phyloP scores from a whole-genome alignment of 148 eudicot species.

The Euryodendron excelsum region DNA sequence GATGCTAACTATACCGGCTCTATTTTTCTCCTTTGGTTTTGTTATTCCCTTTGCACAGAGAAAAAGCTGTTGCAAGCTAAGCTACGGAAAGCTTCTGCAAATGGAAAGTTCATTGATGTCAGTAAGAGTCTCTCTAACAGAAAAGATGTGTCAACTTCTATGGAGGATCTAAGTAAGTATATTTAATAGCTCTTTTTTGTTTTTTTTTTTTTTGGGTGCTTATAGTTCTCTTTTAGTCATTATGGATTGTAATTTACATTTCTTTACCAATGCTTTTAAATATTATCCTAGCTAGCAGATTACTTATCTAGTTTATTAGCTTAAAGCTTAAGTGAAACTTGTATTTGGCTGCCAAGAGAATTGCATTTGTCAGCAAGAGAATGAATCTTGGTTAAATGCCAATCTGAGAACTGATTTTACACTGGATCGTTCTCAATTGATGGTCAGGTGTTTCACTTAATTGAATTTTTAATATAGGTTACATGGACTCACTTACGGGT shows the following conservation, averaged over 20 bases:
- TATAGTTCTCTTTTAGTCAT: neutral
- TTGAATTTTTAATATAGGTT: too few relatives aligned
- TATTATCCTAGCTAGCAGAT: neutral
- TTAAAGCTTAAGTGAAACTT: neutral
- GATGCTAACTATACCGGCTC: neutral
- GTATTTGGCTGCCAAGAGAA: neutral
- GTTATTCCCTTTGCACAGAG: constrained; percentile 45
- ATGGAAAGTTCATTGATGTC: constrained; percentile 44
- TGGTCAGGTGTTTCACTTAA: too few relatives aligned
- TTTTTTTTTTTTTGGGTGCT: neutral
- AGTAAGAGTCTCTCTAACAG: constrained; percentile 37
- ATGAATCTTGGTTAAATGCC: neutral
- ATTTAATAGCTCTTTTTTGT: neutral
- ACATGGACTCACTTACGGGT: too few relatives aligned
- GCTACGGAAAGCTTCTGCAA: constrained; percentile 63
- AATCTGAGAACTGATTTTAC: neutral
- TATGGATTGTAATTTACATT: neutral
- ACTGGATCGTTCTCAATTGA: neutral
- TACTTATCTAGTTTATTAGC: neutral
- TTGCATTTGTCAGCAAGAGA: neutral
- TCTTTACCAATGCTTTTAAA: constrained; percentile 3
- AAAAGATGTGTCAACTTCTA: constrained; percentile 79
- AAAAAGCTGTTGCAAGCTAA: constrained; percentile 84
- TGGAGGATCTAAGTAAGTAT: constrained; percentile 67
- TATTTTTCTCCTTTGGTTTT: neutral